These are phyloP conservation scores for Sporothrix schenckii DNA, from an alignment of 2,329 filamentous ascomycete genomes.

Conservation along the genomic window DNA sequence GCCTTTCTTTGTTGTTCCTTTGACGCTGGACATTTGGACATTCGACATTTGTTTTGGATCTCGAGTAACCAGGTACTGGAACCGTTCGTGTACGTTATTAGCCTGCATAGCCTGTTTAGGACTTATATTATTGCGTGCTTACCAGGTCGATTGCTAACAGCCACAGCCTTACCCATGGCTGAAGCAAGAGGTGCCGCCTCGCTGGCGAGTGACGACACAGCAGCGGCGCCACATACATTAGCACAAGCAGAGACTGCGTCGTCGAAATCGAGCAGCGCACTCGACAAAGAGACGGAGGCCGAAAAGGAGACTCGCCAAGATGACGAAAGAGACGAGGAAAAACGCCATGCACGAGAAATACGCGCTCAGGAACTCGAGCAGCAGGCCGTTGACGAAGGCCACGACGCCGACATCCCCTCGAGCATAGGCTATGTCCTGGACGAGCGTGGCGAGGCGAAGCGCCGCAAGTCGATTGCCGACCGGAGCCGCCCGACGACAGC, in stretches of 20 bases:
- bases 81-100: conserved; percentile 1
- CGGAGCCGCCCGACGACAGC: conserved; percentile 35
- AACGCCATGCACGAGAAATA: not conserved
- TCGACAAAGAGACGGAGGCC: conserved; percentile 11
- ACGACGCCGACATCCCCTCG: conserved; percentile 56
- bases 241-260: not conserved
- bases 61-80: conserved; percentile 6
- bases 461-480: conserved; percentile 45
- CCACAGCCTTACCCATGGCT: not conserved
- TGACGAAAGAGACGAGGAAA: conserved; percentile 34
- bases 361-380: conserved; percentile 17
- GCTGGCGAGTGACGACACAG: conserved; percentile 16
- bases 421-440: conserved; percentile 51
- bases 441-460: conserved; percentile 46
- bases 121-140: not conserved
- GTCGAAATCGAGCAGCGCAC: not conserved
- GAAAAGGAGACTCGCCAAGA: conserved; percentile 28
- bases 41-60: not conserved
- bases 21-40: not conserved
- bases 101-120: not conserved
- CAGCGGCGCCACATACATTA: not conserved
- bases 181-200: conserved; percentile 13
- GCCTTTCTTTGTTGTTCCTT: not conserved
- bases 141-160: not conserved
- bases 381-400: conserved; percentile 50